phyloP scores from a whole-genome alignment of 352 stramenopile genomes.

The Phytopythium mirpurense region DNA sequence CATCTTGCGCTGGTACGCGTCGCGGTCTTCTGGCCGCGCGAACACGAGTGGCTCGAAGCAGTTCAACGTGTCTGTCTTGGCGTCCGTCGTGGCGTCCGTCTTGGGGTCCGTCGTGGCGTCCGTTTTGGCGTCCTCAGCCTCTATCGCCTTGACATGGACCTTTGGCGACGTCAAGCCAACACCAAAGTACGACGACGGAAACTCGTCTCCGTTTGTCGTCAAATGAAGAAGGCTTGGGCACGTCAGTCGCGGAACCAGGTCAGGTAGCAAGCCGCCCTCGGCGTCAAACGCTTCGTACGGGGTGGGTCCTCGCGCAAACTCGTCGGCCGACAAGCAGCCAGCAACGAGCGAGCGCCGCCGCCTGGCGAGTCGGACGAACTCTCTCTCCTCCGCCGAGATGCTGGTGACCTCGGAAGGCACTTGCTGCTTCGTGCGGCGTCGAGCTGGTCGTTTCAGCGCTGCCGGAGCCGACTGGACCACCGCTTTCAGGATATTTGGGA shows the following conservation, averaged over 20 bases:
- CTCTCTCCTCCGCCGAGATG: background rate
- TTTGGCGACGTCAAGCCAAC: conserved; percentile 18
- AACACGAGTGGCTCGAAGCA: conserved; percentile 45
- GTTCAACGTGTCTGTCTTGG: too few relatives aligned
- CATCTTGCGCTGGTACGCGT: conserved; percentile 45
- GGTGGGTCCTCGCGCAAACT: conserved; percentile 1
- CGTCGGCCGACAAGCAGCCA: conserved; percentile 1
- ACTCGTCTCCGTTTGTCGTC: conserved; percentile 13
- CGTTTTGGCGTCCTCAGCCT: conserved; percentile 5
- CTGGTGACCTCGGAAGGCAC: background rate
- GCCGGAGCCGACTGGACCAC: conserved; percentile 1
- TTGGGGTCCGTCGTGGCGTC: background rate
- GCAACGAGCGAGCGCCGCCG: background rate
- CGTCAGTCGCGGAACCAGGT: conserved; percentile 24
- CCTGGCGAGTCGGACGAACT: background rate
- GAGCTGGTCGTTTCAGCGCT: background rate
- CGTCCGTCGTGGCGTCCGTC: background rate
- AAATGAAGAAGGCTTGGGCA: conserved; percentile 28
- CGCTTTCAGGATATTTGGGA: conserved; percentile 3
- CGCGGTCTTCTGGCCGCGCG: conserved; percentile 24
- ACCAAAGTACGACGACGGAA: conserved; percentile 28
- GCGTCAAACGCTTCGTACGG: conserved; percentile 28
- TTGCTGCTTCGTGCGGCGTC: conserved; percentile 6
- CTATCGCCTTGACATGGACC: conserved; percentile 7
- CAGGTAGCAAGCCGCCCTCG: conserved; percentile 15